phyloP scores from a whole-genome alignment of 176 grass and related monocot species.

The Coix lacrymajobi region DNA sequence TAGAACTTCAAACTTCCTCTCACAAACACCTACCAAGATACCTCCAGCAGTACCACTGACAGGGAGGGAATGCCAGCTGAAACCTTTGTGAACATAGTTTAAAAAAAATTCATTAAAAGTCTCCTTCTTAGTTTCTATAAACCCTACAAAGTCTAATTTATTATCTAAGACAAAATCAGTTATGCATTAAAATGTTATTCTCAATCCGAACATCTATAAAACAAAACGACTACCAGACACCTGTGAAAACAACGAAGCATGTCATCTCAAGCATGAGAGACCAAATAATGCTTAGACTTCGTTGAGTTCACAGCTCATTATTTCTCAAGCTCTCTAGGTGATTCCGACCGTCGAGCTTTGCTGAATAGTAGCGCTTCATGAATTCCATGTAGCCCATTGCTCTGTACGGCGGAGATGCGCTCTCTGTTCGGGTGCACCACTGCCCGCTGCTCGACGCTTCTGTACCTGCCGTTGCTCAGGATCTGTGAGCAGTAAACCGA shows the following conservation, averaged over 20 bases:
- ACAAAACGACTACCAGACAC: not conserved
- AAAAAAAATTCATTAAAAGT: no score
- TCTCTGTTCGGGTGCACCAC: slow-evolving; percentile 37
- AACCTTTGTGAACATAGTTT: no score
- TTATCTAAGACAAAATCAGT: no score
- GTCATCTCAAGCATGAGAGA: not conserved
- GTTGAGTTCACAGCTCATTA: not conserved
- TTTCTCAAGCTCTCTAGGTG: not conserved
- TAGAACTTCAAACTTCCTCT: no score
- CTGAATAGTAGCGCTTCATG: not conserved
- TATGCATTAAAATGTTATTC: no score
- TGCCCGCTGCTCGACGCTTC: slow-evolving; percentile 40
- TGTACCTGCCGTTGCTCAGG: slow-evolving; percentile 40
- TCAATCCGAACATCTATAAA: not conserved
- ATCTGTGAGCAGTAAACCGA: slow-evolving; percentile 11
- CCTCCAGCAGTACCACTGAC: no score
- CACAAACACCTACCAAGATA: no score
- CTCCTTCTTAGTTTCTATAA: no score
- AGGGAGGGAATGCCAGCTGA: no score
- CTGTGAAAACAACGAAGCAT: not conserved
- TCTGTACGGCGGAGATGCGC: slow-evolving; percentile 27
- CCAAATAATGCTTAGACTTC: not conserved
- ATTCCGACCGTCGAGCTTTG: slow-evolving; percentile 6
- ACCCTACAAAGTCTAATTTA: no score
- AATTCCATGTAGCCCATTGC: slow-evolving; percentile 12